Evolutionary conservation across 306 rosid species (phyloP).

Genomic region (Abrus precatorius): DNA sequence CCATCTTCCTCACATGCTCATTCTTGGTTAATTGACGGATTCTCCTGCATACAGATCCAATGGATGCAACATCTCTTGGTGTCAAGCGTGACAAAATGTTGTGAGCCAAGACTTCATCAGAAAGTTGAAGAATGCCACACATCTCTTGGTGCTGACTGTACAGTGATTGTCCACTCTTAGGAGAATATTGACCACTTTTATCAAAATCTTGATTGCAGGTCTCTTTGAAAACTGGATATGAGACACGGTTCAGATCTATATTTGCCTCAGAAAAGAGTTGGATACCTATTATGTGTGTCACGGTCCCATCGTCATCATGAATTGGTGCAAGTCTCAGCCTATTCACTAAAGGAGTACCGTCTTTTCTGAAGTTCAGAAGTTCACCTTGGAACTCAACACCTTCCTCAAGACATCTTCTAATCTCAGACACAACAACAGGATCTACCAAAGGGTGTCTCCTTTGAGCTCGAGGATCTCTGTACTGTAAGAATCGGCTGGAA

Average conservation of each 20-base stretch:
- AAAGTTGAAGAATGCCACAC: slow-evolving; percentile 94
- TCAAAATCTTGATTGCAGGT: slow-evolving; percentile 65
- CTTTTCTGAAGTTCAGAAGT: slow-evolving; percentile 93
- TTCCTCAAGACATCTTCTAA: slow-evolving; percentile 87
- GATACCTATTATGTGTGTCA: slow-evolving; percentile 89
- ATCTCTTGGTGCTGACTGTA: slow-evolving; percentile 65
- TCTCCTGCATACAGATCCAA: slow-evolving; percentile 97
- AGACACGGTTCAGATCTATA: slow-evolving; percentile 74
- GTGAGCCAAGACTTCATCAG: slow-evolving; percentile 97
- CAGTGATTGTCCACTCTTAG: slow-evolving; percentile 55
- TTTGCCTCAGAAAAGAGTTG: slow-evolving; percentile 90
- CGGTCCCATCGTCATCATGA: slow-evolving; percentile 84
- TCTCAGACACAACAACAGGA: slow-evolving; percentile 97
- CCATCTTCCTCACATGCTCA: slow-evolving; percentile 97
- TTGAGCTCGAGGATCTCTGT: slow-evolving; percentile 93
- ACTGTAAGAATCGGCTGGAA: slow-evolving; percentile 95
- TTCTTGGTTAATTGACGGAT: slow-evolving; percentile 88
- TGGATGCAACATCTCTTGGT: slow-evolving; percentile 96
- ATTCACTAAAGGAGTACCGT: slow-evolving; percentile 90
- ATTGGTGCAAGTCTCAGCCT: slow-evolving; percentile 84
- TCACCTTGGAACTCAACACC: slow-evolving; percentile 94
- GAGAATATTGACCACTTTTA: slow-evolving; percentile 54
- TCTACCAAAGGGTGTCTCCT: slow-evolving; percentile 96
- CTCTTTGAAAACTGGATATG: slow-evolving; percentile 95
- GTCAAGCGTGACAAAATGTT: slow-evolving; percentile 94